Base-by-base conservation (phyloP, 768 basidiomycete genomes). In the Daedalea quercina region DNA sequence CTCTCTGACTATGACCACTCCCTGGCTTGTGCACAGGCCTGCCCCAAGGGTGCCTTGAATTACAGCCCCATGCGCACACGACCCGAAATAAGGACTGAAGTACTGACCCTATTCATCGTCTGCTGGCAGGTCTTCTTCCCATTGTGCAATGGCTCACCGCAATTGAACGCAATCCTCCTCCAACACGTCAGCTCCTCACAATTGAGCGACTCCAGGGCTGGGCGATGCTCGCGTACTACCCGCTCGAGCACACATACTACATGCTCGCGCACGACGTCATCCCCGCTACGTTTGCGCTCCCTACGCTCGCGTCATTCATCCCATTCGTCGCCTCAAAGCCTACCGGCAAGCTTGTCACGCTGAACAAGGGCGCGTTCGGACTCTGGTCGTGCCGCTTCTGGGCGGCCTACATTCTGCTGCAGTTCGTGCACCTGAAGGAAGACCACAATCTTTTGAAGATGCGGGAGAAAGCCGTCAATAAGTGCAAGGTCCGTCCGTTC, bases 351-450 rank as follows among this genome's bases (percentile, higher is more conserved):
- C 67, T 63, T 23, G 67, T 81, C 44, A 62, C 59, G 6, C 63
- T 88, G 40, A 69, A 84, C 52, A 55, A 76, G 8, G 69, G 72
- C 31, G 67, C 64, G 24, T 65, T 92, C 35, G 73, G 76, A 2
- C 59, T 84, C 49, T 89, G 85, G 87, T 90, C 89, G 13, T 80
- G 77, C 50, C 82, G 91, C 20, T 87, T 84, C 65, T 94, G 90
- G 92, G 85, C 84, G 1, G 66, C 79, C 22, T 94, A 94, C 61
- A 75, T 90, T 40, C 57, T 85, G 26, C 79, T 94, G 44, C 90
- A 90, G 52, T 82, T 91, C 56, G 78, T 76, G 3, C 87, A 89
- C 61, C 71, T 90, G 50, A 69, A 74, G 26, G 85, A 90, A 63
- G 87, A 90, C 60, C 74, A 76, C 55, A 77, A 77, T 56, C 59